Percentiles rank a stretch among this genome's conserved stretches.
Evolutionary conservation across 1,139 yeast species (phyloP).

Genomic region (Geotrichum armillariae): DNA sequence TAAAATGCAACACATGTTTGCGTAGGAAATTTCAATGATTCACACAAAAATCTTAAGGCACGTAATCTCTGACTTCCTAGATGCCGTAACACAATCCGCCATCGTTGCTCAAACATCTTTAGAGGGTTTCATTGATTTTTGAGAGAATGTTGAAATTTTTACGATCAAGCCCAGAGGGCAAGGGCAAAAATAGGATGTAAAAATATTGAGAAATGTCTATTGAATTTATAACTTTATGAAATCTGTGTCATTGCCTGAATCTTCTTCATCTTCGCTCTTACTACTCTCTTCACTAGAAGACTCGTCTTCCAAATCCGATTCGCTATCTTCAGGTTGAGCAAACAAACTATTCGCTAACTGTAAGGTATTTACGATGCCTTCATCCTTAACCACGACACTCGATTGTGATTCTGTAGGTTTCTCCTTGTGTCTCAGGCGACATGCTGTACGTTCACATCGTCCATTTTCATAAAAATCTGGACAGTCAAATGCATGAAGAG

Average conservation of each 20-base stretch:
- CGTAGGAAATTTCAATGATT: neutral
- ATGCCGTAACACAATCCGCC: constrained; percentile 2
- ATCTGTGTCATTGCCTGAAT: constrained; percentile 8
- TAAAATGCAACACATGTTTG: neutral
- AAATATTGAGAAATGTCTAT: neutral
- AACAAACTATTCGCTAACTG: constrained; percentile 16
- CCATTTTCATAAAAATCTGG: constrained; percentile 70
- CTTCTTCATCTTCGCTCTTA: constrained; percentile 5
- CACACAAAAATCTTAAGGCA: neutral
- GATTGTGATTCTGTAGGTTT: constrained; percentile 10
- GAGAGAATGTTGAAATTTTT: neutral
- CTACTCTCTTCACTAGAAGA: constrained; percentile 11
- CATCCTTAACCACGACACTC: constrained; percentile 12
- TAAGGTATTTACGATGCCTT: constrained; percentile 17
- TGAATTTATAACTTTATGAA: constrained; percentile 9
- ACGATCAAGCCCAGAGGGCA: neutral
- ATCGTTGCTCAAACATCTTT: constrained; percentile 12
- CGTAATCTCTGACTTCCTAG: neutral
- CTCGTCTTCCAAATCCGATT: constrained; percentile 8
- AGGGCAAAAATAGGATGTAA: neutral
- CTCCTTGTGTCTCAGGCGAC: constrained; percentile 48
- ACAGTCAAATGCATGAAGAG: constrained; percentile 61
- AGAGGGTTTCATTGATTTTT: constrained; percentile 1
- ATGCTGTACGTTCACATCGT: constrained; percentile 53
- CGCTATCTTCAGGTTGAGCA: constrained; percentile 14